Evolutionary conservation across 2,329 filamentous ascomycete genomes (phyloP).

Genomic region (Chaetomium strumarium): DNA sequence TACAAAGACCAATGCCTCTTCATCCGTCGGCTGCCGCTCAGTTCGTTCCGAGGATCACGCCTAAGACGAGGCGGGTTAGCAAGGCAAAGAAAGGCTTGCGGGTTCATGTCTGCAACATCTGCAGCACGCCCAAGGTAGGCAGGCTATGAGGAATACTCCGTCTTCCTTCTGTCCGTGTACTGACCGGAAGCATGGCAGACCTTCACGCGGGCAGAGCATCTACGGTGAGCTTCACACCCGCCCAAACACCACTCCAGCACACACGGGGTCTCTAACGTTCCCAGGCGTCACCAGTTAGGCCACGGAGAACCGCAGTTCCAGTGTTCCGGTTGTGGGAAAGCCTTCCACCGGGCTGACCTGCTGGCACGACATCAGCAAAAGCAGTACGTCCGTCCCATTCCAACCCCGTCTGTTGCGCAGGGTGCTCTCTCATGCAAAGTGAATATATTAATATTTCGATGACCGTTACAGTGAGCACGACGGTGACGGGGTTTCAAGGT

Average conservation of each 20-base stretch:
- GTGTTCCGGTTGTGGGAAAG: slow-evolving; percentile 51
- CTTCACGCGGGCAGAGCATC: slow-evolving; percentile 57
- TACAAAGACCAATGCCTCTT: slow-evolving; percentile 39
- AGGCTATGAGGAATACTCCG: not conserved
- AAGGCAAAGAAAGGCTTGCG: slow-evolving; percentile 55
- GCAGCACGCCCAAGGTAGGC: slow-evolving; percentile 46
- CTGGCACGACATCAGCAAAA: slow-evolving; percentile 50
- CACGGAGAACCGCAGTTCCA: slow-evolving; percentile 48
- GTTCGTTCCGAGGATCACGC: slow-evolving; percentile 45
- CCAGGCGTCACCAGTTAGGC: slow-evolving; percentile 55
- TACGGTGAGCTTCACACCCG: slow-evolving; percentile 40
- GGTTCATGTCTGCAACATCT: slow-evolving; percentile 50
- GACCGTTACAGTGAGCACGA: slow-evolving; percentile 37
- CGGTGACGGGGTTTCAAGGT: slow-evolving; percentile 34
- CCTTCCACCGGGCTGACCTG: slow-evolving; percentile 54
- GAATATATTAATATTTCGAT: slow-evolving; percentile 18
- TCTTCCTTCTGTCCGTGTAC: slow-evolving; percentile 8
- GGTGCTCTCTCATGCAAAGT: slow-evolving; percentile 1
- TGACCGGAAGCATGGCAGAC: slow-evolving; percentile 37
- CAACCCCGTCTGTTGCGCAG: not conserved
- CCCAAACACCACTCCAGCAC: not conserved
- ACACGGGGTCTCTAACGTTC: not conserved
- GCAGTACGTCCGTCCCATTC: slow-evolving; percentile 44
- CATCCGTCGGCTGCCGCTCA: slow-evolving; percentile 29
- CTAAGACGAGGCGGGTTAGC: slow-evolving; percentile 51